Base-by-base conservation (phyloP, 148 eudicot genomes). In the Cornus suecica region DNA sequence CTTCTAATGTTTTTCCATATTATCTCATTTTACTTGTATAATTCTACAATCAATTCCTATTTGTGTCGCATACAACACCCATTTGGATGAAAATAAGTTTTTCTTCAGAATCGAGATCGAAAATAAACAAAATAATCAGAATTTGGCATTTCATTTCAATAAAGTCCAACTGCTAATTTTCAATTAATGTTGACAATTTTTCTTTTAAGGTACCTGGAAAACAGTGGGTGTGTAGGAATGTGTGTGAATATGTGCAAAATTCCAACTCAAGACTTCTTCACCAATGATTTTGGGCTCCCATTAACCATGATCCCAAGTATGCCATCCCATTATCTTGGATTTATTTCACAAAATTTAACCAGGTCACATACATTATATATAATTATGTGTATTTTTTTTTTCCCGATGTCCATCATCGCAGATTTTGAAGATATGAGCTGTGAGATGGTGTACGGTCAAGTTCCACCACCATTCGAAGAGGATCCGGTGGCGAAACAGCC, bases 391-490 rank as follows among this genome's bases (percentile, higher is more conserved):
- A 28, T 18, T 30, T 20, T 25, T 18, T 41, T 37, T 16, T 22
- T 34, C n/a, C n/a, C n/a, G n/a, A 18, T 30, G 48, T n/a, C 41
- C 22, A 60, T 27, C 22, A 27, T 58, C 9, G 83, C 85, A 94
- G 98, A 94, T 84, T 94, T 94, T 85, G 98, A 94, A 84, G 98
- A 94, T 72, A 94, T 94, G 98, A 94, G 98, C 68, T 94, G 98
- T 60, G 98, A 94, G 67, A 94, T 94, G 98, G 78, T 92, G 48
- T 94, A 94, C 72, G 98, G 98, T 56, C 98, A 92, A 84, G 85
- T 80, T 68, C 98, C 98, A 30, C 97, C 98, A 13, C 71, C 91
- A 34, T 85, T 94, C 27, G 95, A 94, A 80, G 91, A 89, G 69
- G 97, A 94, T 80, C 85, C 90, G 1, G 94, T 77, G 24, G 75